Percentiles rank a stretch among this genome's conserved stretches.
phyloP scores from a whole-genome alignment of 345 rosid genomes.

The Arabidopsis arenosa region DNA sequence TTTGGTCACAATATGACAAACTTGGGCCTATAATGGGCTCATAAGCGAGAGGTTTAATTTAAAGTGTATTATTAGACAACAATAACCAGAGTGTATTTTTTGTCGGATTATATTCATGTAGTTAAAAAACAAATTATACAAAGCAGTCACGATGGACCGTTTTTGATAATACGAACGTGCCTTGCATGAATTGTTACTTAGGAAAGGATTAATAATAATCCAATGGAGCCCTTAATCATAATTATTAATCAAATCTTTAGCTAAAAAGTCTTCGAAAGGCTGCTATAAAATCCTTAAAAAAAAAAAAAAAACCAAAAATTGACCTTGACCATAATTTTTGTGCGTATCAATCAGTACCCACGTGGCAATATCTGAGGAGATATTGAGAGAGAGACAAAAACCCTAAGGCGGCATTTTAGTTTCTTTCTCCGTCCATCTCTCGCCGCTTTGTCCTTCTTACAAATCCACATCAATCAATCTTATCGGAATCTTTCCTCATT shows the following conservation, averaged over 20 bases:
- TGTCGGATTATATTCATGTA: no score
- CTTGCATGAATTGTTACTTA: conserved; percentile 19
- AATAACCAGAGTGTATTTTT: no score
- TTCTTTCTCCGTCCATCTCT: conserved; percentile 9
- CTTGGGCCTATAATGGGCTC: no score
- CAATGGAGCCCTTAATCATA: not conserved
- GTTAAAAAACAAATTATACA: no score
- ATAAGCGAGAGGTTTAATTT: no score
- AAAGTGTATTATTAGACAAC: no score
- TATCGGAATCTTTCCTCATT: conserved; percentile 37
- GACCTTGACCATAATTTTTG: conserved; percentile 3
- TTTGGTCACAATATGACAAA: no score
- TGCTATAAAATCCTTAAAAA: not conserved
- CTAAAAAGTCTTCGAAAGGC: conserved; percentile 5
- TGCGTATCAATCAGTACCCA: conserved; percentile 12
- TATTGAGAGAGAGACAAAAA: not conserved
- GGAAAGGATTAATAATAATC: not conserved
- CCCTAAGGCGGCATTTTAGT: conserved; percentile 32
- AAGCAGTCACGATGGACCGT: conserved; percentile 24
- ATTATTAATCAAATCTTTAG: no score
- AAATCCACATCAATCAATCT: not conserved
- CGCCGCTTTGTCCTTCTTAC: conserved; percentile 29
- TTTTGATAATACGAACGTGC: conserved; percentile 27
- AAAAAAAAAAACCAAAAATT: not conserved
- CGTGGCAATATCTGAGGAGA: conserved; percentile 38